These are phyloP conservation scores for Tylopilus sp. DNA, from an alignment of 768 basidiomycete genomes.

Conservation along the genomic window DNA sequence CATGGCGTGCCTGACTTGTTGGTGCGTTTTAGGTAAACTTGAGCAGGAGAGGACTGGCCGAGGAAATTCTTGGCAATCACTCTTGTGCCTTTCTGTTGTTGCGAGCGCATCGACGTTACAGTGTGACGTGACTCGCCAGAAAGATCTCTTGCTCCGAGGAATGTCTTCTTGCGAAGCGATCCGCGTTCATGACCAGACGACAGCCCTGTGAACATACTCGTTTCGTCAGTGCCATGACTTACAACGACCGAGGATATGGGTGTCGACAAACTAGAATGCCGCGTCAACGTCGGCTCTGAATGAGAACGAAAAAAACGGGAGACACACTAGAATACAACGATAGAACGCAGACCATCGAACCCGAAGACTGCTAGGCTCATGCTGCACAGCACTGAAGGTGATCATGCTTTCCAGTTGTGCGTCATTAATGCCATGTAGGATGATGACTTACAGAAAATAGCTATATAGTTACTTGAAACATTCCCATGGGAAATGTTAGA, in stretches of 20 bases:
- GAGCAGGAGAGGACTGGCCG: too few relatives aligned
- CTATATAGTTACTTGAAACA: slow-evolving; percentile 41
- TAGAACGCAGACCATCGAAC: neutral
- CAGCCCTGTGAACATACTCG: slow-evolving; percentile 12
- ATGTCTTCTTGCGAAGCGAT: slow-evolving; percentile 9
- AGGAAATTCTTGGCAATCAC: too few relatives aligned
- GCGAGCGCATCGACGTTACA: neutral
- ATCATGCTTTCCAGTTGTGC: neutral
- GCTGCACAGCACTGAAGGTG: slow-evolving; percentile 7
- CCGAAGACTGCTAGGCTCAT: neutral
- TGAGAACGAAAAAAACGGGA: slow-evolving; percentile 6
- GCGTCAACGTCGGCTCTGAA: neutral
- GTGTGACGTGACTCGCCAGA: slow-evolving; percentile 8
- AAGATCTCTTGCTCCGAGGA: slow-evolving; percentile 1
- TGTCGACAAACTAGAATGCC: slow-evolving; percentile 12
- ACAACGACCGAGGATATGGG: slow-evolving; percentile 17
- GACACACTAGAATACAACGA: too few relatives aligned
- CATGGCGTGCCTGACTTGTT: too few relatives aligned
- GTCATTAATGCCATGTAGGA: neutral
- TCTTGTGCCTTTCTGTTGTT: too few relatives aligned
- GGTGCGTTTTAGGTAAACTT: too few relatives aligned
- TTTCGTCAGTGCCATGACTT: neutral
- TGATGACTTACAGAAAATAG: slow-evolving; percentile 36
- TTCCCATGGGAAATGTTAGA: slow-evolving; percentile 40
- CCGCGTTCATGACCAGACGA: slow-evolving; percentile 24